phyloP scores from a whole-genome alignment of 768 basidiomycete genomes.

The Hirschioporus abietinus region DNA sequence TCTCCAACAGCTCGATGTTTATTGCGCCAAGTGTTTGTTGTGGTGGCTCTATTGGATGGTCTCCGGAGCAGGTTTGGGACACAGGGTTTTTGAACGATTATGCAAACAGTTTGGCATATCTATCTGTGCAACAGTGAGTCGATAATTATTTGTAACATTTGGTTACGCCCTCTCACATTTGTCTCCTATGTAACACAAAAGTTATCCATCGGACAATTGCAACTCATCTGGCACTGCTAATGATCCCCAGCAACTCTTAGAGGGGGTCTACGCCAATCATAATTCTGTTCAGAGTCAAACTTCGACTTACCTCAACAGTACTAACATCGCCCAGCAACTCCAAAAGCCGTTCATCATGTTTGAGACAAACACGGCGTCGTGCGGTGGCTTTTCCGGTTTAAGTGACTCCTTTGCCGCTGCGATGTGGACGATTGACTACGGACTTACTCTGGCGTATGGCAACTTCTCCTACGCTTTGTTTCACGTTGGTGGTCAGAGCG shows the following conservation, averaged over 20 bases:
- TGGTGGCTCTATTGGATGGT: conserved; percentile 44
- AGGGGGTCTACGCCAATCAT: conserved; percentile 54
- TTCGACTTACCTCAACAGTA: conserved; percentile 44
- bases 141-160: conserved; percentile 1
- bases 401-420: conserved; percentile 53
- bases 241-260: conserved; percentile 43
- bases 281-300: conserved; percentile 44
- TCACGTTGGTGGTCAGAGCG: conserved; percentile 59
- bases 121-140: conserved; percentile 52
- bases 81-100: conserved; percentile 45
- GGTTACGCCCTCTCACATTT: conserved; percentile 10
- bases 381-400: conserved; percentile 45
- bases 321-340: conserved; percentile 31
- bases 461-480: conserved; percentile 40
- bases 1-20: conserved; percentile 41
- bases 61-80: conserved; percentile 45
- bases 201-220: conserved; percentile 63
- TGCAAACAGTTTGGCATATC: conserved; percentile 33
- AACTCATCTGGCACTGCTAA: conserved; percentile 36
- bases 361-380: conserved; percentile 52
- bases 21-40: conserved; percentile 50
- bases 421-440: conserved; percentile 50
- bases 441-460: conserved; percentile 44
- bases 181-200: conserved; percentile 25
- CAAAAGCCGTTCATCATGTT: conserved; percentile 48